phyloP scores from a whole-genome alignment of 768 basidiomycete species.

The Naganishia antarctica region DNA sequence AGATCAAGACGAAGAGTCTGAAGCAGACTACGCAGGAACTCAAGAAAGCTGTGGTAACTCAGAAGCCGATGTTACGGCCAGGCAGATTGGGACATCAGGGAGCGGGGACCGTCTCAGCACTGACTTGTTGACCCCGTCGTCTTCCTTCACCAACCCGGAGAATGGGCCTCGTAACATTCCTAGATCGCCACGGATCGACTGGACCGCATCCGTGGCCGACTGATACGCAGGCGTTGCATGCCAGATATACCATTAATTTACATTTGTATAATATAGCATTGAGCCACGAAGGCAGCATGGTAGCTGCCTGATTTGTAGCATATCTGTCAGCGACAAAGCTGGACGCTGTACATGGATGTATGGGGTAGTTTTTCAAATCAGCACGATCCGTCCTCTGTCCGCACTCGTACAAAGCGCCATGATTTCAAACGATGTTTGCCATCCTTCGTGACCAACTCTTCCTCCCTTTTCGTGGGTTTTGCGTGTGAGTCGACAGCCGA shows the following conservation, averaged over 20 bases:
- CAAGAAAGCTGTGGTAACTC: not conserved
- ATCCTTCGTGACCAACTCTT: not conserved
- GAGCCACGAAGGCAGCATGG: not conserved
- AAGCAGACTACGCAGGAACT: conserved; percentile 9
- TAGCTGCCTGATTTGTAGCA: not conserved
- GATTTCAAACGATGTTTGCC: not conserved
- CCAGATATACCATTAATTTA: not conserved
- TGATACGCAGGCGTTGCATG: not conserved
- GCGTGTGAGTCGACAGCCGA: not conserved
- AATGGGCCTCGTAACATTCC: not conserved
- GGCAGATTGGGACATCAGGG: not conserved
- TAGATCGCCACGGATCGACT: conserved; percentile 18
- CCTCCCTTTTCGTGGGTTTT: too few relatives aligned
- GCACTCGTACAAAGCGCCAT: conserved; percentile 6
- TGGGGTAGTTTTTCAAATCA: not conserved
- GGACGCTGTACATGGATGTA: conserved; percentile 6
- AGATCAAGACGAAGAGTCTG: conserved; percentile 15
- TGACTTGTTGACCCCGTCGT: not conserved
- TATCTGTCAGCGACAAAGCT: conserved; percentile 2
- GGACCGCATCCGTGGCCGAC: not conserved
- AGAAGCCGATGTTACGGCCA: conserved; percentile 4
- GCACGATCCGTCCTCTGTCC: not conserved
- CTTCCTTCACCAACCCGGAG: not conserved
- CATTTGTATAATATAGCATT: conserved; percentile 15
- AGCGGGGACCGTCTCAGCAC: not conserved